A percentile compares a stretch with the other conserved stretches of the same genome.
phyloP scores from a whole-genome alignment of 2,329 filamentous ascomycete species.

The Calonectria pseudoturangicola region DNA sequence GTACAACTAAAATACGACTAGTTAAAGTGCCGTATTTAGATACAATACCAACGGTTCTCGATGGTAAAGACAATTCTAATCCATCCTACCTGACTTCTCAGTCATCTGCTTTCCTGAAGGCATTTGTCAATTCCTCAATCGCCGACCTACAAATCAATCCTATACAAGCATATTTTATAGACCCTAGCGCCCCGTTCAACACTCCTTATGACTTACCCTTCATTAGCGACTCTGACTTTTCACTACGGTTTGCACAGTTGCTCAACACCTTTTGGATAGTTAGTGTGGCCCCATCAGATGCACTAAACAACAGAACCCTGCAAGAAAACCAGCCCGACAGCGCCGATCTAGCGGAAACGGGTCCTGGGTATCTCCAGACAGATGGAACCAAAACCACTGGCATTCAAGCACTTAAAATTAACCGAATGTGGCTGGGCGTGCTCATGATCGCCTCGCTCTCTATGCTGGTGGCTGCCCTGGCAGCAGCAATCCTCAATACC shows the following conservation, averaged over 20 bases:
- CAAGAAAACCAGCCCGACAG: conserved; percentile 5
- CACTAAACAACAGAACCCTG: conserved; percentile 21
- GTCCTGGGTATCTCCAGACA: neutral
- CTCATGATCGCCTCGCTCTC: conserved; percentile 21
- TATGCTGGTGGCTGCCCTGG: conserved; percentile 19
- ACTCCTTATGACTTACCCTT: neutral
- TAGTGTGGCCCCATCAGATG: conserved; percentile 30
- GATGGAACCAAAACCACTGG: conserved; percentile 13
- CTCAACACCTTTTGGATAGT: conserved; percentile 37
- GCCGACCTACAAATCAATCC: neutral
- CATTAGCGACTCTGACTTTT: conserved; percentile 16
- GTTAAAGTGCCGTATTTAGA: neutral
- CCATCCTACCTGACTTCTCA: neutral
- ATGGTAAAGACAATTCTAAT: neutral
- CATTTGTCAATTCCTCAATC: neutral
- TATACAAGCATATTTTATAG: conserved; percentile 8
- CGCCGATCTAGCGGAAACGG: neutral
- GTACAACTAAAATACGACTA: neutral
- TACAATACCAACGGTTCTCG: conserved; percentile 15
- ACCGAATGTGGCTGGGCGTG: conserved; percentile 27
- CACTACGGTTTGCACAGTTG: conserved; percentile 25
- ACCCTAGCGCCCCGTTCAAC: neutral
- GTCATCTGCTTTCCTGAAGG: neutral
- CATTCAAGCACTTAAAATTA: neutral
- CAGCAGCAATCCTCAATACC: conserved; percentile 30